A percentile compares a stretch with the other conserved stretches of the same genome.
phyloP scores from a whole-genome alignment of 805 yeast genomes.

The Tetrapisispora arboricola region DNA sequence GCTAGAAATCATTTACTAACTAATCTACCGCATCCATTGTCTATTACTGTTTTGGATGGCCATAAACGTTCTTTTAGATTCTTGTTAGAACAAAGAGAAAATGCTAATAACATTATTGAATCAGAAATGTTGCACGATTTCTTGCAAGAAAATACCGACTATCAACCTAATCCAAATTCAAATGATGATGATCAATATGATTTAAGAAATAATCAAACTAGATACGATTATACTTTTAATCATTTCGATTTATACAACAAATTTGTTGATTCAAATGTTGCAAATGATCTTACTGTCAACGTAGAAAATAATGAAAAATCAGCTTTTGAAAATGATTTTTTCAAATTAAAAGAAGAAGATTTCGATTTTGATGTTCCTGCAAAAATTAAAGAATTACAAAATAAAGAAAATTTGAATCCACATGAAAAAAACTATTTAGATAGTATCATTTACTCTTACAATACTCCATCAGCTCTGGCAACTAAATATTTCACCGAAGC shows the following conservation, averaged over 20 bases:
- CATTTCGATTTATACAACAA: constrained; percentile 11
- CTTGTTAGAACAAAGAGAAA: constrained; percentile 7
- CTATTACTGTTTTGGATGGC: constrained; percentile 19
- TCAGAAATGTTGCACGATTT: constrained; percentile 13
- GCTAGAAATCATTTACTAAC: constrained; percentile 19
- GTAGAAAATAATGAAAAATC: constrained; percentile 9
- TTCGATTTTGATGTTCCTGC: constrained; percentile 21
- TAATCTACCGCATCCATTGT: constrained; percentile 15
- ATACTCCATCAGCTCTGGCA: constrained; percentile 23
- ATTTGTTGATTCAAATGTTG: constrained; percentile 9
- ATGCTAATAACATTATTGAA: constrained; percentile 15
- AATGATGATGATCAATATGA: background rate
- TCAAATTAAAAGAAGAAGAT: constrained; percentile 15
- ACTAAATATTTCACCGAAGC: constrained; percentile 32
- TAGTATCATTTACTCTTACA: constrained; percentile 27
- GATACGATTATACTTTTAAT: constrained; percentile 12
- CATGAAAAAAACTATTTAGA: constrained; percentile 27
- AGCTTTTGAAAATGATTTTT: constrained; percentile 8
- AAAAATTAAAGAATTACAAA: constrained; percentile 20
- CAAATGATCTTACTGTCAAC: constrained; percentile 7
- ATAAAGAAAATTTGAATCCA: constrained; percentile 12
- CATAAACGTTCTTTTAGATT: constrained; percentile 14
- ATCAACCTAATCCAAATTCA: background rate
- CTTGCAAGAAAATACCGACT: constrained; percentile 1
- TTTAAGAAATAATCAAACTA: background rate